These are phyloP conservation scores for Aeminium ludgeri DNA, from an alignment of 495 filamentous ascomycete genomes.

Conservation along the genomic window DNA sequence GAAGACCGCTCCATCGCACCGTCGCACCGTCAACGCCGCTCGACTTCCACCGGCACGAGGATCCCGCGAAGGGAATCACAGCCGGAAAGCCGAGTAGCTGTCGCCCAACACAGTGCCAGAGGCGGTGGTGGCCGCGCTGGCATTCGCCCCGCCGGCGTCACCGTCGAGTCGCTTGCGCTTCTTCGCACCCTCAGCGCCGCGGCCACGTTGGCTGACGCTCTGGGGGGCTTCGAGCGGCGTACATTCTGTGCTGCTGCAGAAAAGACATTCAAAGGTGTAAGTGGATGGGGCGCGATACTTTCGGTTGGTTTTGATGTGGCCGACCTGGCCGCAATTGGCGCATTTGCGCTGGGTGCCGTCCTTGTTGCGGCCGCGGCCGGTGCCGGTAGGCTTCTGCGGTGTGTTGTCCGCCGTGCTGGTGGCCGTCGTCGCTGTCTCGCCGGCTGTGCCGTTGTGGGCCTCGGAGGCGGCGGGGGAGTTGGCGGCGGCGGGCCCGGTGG, in stretches of 20 bases:
- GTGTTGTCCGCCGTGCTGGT: background rate
- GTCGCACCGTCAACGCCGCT: no score
- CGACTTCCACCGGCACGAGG: no score
- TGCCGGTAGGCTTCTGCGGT: background rate
- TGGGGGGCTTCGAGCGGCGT: no score
- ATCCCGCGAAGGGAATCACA: no score
- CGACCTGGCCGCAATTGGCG: conserved; percentile 86
- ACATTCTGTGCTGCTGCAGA: background rate
- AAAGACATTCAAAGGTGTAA: conserved; percentile 6
- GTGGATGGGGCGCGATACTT: conserved; percentile 36
- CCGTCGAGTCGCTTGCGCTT: background rate
- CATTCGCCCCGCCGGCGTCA: background rate
- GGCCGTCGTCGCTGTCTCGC: conserved; percentile 23
- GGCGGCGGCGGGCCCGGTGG: conserved; percentile 15
- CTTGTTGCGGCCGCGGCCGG: conserved; percentile 15
- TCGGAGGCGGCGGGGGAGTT: conserved; percentile 25
- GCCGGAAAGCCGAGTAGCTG: background rate
- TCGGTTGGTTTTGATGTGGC: conserved; percentile 99
- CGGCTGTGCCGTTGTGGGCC: conserved; percentile 22
- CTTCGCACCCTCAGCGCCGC: background rate
- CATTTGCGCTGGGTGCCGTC: conserved; percentile 76
- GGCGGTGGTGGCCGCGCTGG: background rate
- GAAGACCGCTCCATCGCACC: no score
- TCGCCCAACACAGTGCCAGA: no score
- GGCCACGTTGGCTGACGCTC: no score